Evolutionary conservation across 495 filamentous ascomycete genomes (phyloP).

Genomic region (Penicillium diatomitis): DNA sequence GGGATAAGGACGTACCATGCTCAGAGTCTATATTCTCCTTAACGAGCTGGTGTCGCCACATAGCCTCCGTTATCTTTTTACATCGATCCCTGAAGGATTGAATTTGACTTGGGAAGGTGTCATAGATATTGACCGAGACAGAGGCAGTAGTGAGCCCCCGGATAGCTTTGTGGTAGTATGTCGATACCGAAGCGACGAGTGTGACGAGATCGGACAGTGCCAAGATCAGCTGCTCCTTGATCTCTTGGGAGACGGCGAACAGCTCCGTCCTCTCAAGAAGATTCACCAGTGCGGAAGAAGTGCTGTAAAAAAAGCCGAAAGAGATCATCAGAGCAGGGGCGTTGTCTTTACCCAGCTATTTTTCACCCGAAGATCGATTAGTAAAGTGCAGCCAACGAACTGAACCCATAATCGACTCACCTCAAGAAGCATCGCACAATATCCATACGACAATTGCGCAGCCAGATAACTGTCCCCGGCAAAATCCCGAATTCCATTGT

Average conservation of each 20-base stretch:
- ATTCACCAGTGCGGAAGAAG: slow-evolving; percentile 23
- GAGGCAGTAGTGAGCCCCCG: slow-evolving; percentile 14
- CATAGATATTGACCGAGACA: slow-evolving; percentile 26
- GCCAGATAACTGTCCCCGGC: slow-evolving; percentile 28
- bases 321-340: slow-evolving; percentile 21
- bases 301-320: slow-evolving; percentile 30
- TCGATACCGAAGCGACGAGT: slow-evolving; percentile 23
- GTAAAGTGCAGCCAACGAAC: not conserved
- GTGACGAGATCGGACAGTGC: slow-evolving; percentile 28
- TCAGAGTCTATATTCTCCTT: slow-evolving; percentile 8
- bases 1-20: not conserved
- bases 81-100: slow-evolving; percentile 24
- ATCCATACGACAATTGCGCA: slow-evolving; percentile 27
- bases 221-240: slow-evolving; percentile 31
- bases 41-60: slow-evolving; percentile 30
- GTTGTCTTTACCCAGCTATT: slow-evolving; percentile 28
- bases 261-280: slow-evolving; percentile 26
- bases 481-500: slow-evolving; percentile 21
- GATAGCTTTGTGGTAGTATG: slow-evolving; percentile 20
- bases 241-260: slow-evolving; percentile 27
- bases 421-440: slow-evolving; percentile 29
- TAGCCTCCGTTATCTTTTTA: slow-evolving; percentile 21
- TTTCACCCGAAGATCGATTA: not conserved
- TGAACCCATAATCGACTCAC: slow-evolving; percentile 10
- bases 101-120: slow-evolving; percentile 22